Base-by-base conservation (phyloP, 352 stramenopile species). In the Elongisporangium prolatum region DNA sequence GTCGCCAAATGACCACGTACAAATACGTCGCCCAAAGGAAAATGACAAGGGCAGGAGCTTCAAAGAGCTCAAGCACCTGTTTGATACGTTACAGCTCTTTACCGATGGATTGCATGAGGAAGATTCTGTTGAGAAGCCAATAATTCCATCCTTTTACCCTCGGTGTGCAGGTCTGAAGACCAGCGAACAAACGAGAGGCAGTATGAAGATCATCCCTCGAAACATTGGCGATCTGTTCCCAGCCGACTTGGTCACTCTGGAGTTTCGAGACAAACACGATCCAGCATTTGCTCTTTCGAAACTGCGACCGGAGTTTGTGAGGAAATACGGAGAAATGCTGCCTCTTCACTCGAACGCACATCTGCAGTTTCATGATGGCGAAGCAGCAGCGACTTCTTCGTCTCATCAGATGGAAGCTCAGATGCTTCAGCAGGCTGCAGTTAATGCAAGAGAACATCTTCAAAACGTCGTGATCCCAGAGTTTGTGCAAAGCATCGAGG, bases 291-390 rank as follows among this genome's bases (percentile, higher is more conserved):
- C 64, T 7, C 8, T 75, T 22, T 72, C 49, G 50, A 80, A 74
- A 54, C 64, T 87, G 44, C 77, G 80, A 0, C 76, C 68, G 0
- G 80, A 90, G 56, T 84, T 86, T n/a, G 74, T 85, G 47, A 50
- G 24, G 4, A 57, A 67, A 37, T 69, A 75, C 52, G 72, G 75
- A 0, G 66, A 60, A 0, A 67, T 61, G 14, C 47, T 88, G 0
- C 71, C 71, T 1, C 50, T 87, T 24, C 57, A 72, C 22, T 68
- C 75, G 14, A 80, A 79, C 37, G 71, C 61, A 4, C 60, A 73
- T 16, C 38, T 54, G 4, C 22, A 37, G 9, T 49, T 64, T 13
- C 38, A 54, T 40, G 21, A 63, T 0, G 10, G 16, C 14, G 28
- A 24, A 9, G n/a, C 8, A 37, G 47, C 20, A 50, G 20, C n/a